These are phyloP conservation scores for Fraxinus americana DNA, from an alignment of 257 asterid genomes.

Conservation along the genomic window DNA sequence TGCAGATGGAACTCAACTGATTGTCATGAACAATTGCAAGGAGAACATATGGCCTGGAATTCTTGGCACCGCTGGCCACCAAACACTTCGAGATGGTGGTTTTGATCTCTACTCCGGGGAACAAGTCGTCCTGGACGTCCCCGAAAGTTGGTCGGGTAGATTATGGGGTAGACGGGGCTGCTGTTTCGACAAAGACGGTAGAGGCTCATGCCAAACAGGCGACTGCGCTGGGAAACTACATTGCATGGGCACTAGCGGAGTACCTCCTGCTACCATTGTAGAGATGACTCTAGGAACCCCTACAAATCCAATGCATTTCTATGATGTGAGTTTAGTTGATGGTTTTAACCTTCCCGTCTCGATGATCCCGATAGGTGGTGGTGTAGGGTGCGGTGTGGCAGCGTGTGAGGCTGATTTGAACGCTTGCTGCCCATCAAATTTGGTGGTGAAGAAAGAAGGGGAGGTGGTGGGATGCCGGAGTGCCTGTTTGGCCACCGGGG, in stretches of 20 bases:
- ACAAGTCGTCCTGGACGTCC: constrained; percentile 44
- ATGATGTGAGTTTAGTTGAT: constrained; percentile 83
- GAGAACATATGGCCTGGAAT: constrained; percentile 77
- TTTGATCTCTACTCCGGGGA: constrained; percentile 52
- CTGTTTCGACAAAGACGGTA: constrained; percentile 50
- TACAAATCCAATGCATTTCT: constrained; percentile 53
- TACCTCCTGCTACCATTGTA: constrained; percentile 70
- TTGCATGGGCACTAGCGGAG: constrained; percentile 60
- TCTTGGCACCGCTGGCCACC: constrained; percentile 62
- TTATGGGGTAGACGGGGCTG: constrained; percentile 85
- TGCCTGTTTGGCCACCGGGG: constrained; percentile 56
- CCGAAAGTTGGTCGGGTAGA: constrained; percentile 79
- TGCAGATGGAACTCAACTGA: constrained; percentile 65
- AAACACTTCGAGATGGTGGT: constrained; percentile 57
- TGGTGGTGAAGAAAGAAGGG: constrained; percentile 47
- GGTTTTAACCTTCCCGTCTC: constrained; percentile 77
- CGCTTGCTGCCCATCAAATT: constrained; percentile 46
- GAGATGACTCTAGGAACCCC: constrained; percentile 76
- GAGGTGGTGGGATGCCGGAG: constrained; percentile 71
- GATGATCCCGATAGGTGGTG: constrained; percentile 60
- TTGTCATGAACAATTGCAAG: constrained; percentile 70
- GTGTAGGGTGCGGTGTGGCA: constrained; percentile 59
- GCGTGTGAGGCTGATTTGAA: constrained; percentile 76
- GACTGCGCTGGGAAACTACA: constrained; percentile 65
- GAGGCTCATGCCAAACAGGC: constrained; percentile 73